Percentiles rank a stretch among this genome's conserved stretches.
Evolutionary conservation across 1,284 basidiomycete genomes (phyloP).

Genomic region (Ustilago tritici): DNA sequence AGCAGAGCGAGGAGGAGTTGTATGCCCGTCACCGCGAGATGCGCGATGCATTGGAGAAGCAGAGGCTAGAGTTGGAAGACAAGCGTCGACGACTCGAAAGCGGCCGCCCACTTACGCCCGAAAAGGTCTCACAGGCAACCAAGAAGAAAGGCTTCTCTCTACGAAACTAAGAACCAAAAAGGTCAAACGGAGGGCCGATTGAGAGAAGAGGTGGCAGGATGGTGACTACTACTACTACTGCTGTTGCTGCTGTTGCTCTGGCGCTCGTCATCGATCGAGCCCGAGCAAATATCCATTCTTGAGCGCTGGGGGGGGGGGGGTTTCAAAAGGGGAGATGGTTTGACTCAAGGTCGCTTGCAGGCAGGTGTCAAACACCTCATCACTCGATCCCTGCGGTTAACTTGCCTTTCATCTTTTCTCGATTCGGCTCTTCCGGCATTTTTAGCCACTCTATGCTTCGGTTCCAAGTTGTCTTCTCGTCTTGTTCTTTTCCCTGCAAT

Average conservation of each 20-base stretch:
- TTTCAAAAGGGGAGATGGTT: background rate
- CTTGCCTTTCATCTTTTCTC: background rate
- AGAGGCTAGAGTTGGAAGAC: slow-evolving; percentile 94
- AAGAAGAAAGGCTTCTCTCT: slow-evolving; percentile 66
- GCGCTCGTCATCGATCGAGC: background rate
- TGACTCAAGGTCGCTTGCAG: slow-evolving; percentile 1
- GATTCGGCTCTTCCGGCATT: background rate
- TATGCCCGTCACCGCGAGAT: slow-evolving; percentile 69
- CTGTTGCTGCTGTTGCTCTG: background rate
- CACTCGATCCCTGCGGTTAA: background rate
- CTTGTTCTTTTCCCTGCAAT: slow-evolving; percentile 21
- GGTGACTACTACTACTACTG: background rate
- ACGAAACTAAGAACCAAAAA: slow-evolving; percentile 46
- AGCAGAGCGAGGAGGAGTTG: slow-evolving; percentile 69
- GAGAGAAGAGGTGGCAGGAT: background rate
- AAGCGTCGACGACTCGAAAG: slow-evolving; percentile 93
- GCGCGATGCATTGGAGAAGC: slow-evolving; percentile 82
- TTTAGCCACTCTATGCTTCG: background rate
- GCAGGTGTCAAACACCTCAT: background rate
- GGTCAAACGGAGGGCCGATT: background rate
- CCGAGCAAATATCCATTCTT: background rate
- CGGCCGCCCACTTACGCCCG: slow-evolving; percentile 78
- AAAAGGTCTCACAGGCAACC: slow-evolving; percentile 75
- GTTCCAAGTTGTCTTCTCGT: background rate
- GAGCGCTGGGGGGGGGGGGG: background rate